These are phyloP conservation scores for Stephania yunnanensis DNA, from an alignment of 164 flowering plant genomes.

Conservation along the genomic window DNA sequence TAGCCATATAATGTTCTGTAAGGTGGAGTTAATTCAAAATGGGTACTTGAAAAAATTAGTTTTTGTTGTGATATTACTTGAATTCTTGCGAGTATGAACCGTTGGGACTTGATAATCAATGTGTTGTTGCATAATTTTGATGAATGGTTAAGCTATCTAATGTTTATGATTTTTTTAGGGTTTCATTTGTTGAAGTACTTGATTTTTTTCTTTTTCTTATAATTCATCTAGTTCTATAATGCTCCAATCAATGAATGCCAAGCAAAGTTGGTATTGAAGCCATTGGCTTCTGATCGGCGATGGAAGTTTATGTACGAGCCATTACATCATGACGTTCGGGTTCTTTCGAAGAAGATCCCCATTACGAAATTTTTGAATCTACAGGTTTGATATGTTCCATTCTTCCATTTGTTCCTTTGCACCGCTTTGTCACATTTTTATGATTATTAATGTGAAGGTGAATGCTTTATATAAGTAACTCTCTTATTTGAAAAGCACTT, in stretches of 20 bases:
- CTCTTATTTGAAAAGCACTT: background rate
- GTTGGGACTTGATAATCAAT: too few relatives aligned
- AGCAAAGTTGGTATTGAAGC: slow-evolving; percentile 78
- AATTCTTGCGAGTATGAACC: too few relatives aligned
- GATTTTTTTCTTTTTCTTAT: background rate
- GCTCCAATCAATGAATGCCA: slow-evolving; percentile 64
- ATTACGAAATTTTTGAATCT: slow-evolving; percentile 68
- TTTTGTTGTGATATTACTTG: too few relatives aligned
- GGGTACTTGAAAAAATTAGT: too few relatives aligned
- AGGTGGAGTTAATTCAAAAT: too few relatives aligned
- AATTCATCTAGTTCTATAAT: slow-evolving; percentile 63
- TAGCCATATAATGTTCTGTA: too few relatives aligned
- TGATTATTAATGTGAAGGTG: background rate
- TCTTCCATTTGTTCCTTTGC: background rate
- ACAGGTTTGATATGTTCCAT: slow-evolving; percentile 43
- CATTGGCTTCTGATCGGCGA: slow-evolving; percentile 49
- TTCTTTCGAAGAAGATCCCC: slow-evolving; percentile 84
- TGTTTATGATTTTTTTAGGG: background rate
- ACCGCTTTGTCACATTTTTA: too few relatives aligned
- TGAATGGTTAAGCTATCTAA: background rate
- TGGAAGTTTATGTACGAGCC: slow-evolving; percentile 90
- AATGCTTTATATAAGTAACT: background rate
- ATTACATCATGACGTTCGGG: slow-evolving; percentile 53
- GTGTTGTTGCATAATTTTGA: too few relatives aligned
- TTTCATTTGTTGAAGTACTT: too few relatives aligned